These are phyloP conservation scores for Steccherinum ochraceum DNA, from an alignment of 768 basidiomycete genomes.

Conservation along the genomic window DNA sequence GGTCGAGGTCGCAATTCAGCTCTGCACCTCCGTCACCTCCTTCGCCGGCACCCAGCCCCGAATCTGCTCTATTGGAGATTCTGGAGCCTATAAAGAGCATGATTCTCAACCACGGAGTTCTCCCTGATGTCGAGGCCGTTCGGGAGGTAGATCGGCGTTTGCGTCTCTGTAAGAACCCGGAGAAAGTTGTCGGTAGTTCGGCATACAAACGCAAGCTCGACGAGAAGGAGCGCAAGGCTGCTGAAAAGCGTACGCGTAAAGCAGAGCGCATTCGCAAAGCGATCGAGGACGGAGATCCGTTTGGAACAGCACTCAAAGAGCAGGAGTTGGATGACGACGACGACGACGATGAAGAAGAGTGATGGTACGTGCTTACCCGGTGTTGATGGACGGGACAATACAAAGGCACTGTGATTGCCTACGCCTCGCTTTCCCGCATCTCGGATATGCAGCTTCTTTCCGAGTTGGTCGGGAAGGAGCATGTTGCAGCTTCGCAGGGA, in stretches of 20 bases:
- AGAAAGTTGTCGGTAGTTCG: conserved; percentile 87
- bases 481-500: no score
- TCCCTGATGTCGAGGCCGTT: conserved; percentile 77
- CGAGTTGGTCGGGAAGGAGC: no score
- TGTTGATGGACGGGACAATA: no score
- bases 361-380: neutral
- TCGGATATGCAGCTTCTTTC: no score
- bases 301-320: conserved; percentile 48
- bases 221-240: conserved; percentile 65
- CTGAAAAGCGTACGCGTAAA: conserved; percentile 51
- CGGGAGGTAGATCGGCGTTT: conserved; percentile 86
- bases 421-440: no score
- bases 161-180: conserved; percentile 89
- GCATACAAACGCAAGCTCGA: conserved; percentile 68
- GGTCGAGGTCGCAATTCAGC: conserved; percentile 43
- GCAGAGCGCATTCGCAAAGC: conserved; percentile 48
- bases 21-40: conserved; percentile 12
- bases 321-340: conserved; percentile 42
- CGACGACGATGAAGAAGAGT: conserved; percentile 42
- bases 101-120: conserved; percentile 47
- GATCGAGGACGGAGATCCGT: conserved; percentile 58
- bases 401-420: no score
- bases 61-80: conserved; percentile 30
- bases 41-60: conserved; percentile 12
- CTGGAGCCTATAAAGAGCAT: conserved; percentile 49